Base-by-base conservation (phyloP, 2,329 filamentous ascomycete species). In the Aspergillus sp. region DNA sequence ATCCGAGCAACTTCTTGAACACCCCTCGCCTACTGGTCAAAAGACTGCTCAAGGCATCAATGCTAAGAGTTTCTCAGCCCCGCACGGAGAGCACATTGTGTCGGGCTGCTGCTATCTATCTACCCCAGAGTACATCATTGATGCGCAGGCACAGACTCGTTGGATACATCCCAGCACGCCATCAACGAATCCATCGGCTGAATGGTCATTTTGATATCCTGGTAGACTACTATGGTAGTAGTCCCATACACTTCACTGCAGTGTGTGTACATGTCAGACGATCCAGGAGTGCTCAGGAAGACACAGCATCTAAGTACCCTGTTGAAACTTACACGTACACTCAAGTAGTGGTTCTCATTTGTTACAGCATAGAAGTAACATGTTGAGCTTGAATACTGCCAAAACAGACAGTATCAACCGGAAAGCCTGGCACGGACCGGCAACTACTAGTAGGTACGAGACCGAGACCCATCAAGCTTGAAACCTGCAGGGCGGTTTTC, bases 81-180 rank as follows among this genome's bases (percentile, higher is more conserved):
- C 52, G 22, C 43, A 34, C 2, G 6, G 11, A 19, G 23, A 30
- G 22, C 52, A 54, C 1, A 8, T 48, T 25, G 23, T 48, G 25
- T 28, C 25, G 25, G 25, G 25, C 19, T 25, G 23, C 23, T 8
- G 8, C 3, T 23, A 48, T 25, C 13, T 7, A 28, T 19, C 6
- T 48, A 57, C 45, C 46, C 45, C n/a, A 22, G n/a, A 41, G 31
- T 49, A 7, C 17, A 28, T 28, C 28, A 9, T 3, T 25, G 9
- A 23, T 25, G 30, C 30, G 49, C 46, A 57, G 54, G 31, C 22
- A 50, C n/a, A 22, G 17, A 6, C 23, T 11, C 13, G 25, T 51
- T 9, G 17, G n/a, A 30, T 43, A 9, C 15, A 19, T 19, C n/a
- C n/a, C 31, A 46, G 49, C 59, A 57, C 54, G 45, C 49, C 54